Conservation (phyloP, 805 yeast genomes). For the Candida khao-thaluensis region DNA sequence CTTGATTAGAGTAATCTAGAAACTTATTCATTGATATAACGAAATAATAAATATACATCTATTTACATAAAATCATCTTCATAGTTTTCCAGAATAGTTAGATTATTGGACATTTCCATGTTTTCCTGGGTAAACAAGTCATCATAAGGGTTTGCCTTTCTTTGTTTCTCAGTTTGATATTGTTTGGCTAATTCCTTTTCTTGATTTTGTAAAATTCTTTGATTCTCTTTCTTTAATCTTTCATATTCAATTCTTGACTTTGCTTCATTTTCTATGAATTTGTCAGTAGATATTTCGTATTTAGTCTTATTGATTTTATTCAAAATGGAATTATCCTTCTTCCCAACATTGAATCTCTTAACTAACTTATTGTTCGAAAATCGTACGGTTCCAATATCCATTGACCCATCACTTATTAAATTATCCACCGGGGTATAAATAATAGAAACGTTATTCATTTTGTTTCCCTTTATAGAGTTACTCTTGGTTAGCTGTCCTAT, state of each 20-base stretch:
- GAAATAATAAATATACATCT: slow-evolving; percentile 10
- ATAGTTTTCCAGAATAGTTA: slow-evolving; percentile 17
- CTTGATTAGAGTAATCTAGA: slow-evolving; percentile 21
- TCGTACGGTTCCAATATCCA: slow-evolving; percentile 79
- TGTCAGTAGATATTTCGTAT: slow-evolving; percentile 51
- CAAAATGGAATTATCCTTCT: slow-evolving; percentile 56
- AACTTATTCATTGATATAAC: slow-evolving; percentile 6
- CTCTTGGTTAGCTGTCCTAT: slow-evolving; percentile 72
- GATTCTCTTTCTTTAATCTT: slow-evolving; percentile 40
- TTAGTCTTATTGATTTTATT: slow-evolving; percentile 67
- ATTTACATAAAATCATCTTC: slow-evolving; percentile 19
- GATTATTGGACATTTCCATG: slow-evolving; percentile 18
- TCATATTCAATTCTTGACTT: slow-evolving; percentile 31
- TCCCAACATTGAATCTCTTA: slow-evolving; percentile 50
- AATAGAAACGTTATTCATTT: slow-evolving; percentile 61
- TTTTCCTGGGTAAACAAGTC: slow-evolving; percentile 36
- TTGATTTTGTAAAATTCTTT: slow-evolving; percentile 26
- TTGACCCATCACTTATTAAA: slow-evolving; percentile 60
- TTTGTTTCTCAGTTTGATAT: slow-evolving; percentile 39
- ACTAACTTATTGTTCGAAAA: slow-evolving; percentile 60
- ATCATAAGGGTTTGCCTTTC: slow-evolving; percentile 31
- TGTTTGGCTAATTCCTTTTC: slow-evolving; percentile 35
- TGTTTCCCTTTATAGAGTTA: slow-evolving; percentile 74
- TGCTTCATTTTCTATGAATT: slow-evolving; percentile 34
- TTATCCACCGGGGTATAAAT: slow-evolving; percentile 76